phyloP scores from a whole-genome alignment of 495 filamentous ascomycete genomes.

The Podospora comata region DNA sequence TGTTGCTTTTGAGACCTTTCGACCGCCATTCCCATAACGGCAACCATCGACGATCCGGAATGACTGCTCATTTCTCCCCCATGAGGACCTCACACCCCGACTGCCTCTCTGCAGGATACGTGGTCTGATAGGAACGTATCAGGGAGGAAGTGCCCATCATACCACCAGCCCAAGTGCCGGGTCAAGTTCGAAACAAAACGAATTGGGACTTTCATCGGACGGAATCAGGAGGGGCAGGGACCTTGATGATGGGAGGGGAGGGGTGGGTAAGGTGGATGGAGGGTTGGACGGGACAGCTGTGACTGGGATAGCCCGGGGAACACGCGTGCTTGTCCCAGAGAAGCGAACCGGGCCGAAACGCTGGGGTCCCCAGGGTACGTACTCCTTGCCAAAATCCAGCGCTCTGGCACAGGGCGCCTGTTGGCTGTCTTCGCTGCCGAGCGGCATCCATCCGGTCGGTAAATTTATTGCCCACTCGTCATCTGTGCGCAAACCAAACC shows the following conservation, averaged over 20 bases:
- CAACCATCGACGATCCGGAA: background rate
- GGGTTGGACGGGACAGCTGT: background rate
- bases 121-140: background rate
- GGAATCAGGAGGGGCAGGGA: background rate
- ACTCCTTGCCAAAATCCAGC: conserved; percentile 16
- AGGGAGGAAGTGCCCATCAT: background rate
- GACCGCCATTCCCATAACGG: background rate
- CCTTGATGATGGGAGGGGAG: background rate
- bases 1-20: background rate
- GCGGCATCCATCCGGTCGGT: conserved; percentile 28
- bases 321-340: conserved; percentile 3
- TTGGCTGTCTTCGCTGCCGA: conserved; percentile 15
- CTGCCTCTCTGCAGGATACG: background rate
- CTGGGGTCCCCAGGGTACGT: conserved; percentile 19
- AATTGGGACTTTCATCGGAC: background rate
- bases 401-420: conserved; percentile 17
- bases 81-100: background rate
- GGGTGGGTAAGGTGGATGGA: conserved; percentile 6
- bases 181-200: background rate
- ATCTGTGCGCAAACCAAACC: conserved; percentile 21
- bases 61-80: background rate
- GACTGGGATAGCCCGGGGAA: background rate
- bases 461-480: conserved; percentile 18
- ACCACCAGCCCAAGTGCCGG: background rate
- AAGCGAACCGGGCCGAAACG: conserved; percentile 25